A percentile compares a stretch with the other conserved stretches of the same genome.
phyloP scores from a whole-genome alignment of 371 early-diverging fungal genomes.

The Blakeslea trispora region DNA sequence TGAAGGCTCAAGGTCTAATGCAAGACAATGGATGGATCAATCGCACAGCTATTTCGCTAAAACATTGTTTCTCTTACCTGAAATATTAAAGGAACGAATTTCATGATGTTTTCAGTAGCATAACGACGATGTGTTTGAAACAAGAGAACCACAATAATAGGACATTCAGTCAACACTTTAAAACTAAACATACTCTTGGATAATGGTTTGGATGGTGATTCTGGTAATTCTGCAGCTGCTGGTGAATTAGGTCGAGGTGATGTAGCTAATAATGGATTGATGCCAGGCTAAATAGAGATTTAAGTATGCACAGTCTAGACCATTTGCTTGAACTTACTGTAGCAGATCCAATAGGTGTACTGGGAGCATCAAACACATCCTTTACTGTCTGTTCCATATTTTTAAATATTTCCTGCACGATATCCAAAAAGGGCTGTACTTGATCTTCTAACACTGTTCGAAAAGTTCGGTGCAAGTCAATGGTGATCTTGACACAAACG shows the following conservation, averaged over 20 bases:
- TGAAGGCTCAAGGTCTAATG: conserved; percentile 73
- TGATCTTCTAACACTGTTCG: conserved; percentile 79
- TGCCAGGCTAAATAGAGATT: conserved; percentile 49
- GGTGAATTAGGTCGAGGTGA: conserved; percentile 84
- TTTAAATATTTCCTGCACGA: conserved; percentile 89
- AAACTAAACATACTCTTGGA: conserved; percentile 83
- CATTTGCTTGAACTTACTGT: conserved; percentile 50
- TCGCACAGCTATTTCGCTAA: too few species aligned
- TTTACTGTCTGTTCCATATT: conserved; percentile 86
- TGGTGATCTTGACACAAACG: conserved; percentile 90
- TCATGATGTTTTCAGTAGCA: conserved; percentile 77
- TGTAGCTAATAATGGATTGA: conserved; percentile 49
- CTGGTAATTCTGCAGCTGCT: conserved; percentile 61
- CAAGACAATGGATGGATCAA: too few species aligned
- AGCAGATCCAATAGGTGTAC: conserved; percentile 52
- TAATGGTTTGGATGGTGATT: conserved; percentile 69
- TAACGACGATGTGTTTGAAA: conserved; percentile 86
- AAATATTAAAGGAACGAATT: conserved; percentile 87
- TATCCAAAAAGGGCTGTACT: conserved; percentile 88
- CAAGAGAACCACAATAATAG: conserved; percentile 93
- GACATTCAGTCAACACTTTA: conserved; percentile 97
- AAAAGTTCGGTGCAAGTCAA: conserved; percentile 90
- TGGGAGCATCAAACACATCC: conserved; percentile 76
- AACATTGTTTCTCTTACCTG: conserved; percentile 65
- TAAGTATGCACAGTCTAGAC: not conserved